Base-by-base conservation (phyloP, 768 basidiomycete genomes). In the Gloeophyllum trabeum region DNA sequence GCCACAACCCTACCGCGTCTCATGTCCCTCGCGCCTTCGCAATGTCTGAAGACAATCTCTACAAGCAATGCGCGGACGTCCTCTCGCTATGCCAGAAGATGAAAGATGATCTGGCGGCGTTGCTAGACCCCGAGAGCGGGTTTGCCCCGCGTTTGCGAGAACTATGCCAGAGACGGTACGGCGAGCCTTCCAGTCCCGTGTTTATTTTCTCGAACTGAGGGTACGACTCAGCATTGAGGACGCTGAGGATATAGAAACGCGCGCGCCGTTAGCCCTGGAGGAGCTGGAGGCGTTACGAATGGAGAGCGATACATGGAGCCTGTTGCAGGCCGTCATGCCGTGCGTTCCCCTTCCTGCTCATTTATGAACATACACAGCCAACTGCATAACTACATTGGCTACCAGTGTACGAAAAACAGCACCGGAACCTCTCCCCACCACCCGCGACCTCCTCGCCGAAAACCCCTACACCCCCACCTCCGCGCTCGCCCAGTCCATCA, bases 401-500 rank as follows among this genome's bases (percentile, higher is more conserved):
- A 35, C 16, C 50, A 83, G 85, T n/a, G 71, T 77, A 18, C 75
- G 86, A 35, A 85, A 82, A 65, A 78, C 74, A 0, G 71, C 76
- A 34, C 57, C 64, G n/a, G 59, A 64, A 3, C 52, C 61, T 1
- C 59, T 62, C 20, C 68, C 73, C 10, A 61, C 73, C 16, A 69
- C 84, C 1, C 69, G 65, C 40, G 62, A 67, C 4, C 60, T 89
- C 6, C 67, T 90, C 26, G 53, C 68, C 2, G 62, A 74, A 48
- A 91, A 93, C 53, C 86, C 88, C 0, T 92, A 90, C 60, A 84
- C 82, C 0, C 87, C 90, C 0, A 78, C 83, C 0, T 70, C 76
- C 4, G 78, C 78, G 0, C 70, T 92, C 21, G 83, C 82, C 0
- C 80, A 87, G 54, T 71, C 77, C 2, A 74, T 87, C 40, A 71